Base-by-base conservation (phyloP, 257 asterid species). In the Perilla frutescens region DNA sequence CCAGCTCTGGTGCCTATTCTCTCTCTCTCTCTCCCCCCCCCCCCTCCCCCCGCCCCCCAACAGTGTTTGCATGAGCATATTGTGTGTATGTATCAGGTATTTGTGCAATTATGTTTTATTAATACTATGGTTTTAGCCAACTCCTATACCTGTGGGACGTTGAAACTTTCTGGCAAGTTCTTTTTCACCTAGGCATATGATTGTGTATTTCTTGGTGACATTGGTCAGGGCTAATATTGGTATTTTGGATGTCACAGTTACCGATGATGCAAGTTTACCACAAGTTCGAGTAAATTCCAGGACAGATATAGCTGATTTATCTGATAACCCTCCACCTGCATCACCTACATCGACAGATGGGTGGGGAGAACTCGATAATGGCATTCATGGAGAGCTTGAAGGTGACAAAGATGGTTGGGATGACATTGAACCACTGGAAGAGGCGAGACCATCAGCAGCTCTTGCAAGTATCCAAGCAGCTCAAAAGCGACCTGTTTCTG, bases 361-460 rank as follows among this genome's bases (percentile, higher is more conserved):
- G 75, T 92, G 99, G 99, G 99, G 98, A 76, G 99, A 92, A 62
- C 80, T 89, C 68, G 98, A 88, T 77, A 90, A 87, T 70, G 96
- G 91, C 81, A 78, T 87, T 77, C 69, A 79, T 55, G 97, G 83
- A 62, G 97, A 68, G 54, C 62, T 55, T 11, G 96, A 78, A 3
- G 72, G 57, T 60, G 98, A 86, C 37, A 89, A 88, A 66, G 92
- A 88, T 66, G 96, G 96, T 20, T 92, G 99, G 99, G 97, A 95
- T 86, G 98, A 90, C 73, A 77, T 95, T 45, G 98, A 95, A 83
- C 96, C 99, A 68, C 85, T 85, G 11, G 99, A 95, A 81, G 93
- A 86, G 68, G 78, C 87, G 51, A 86, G 82, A 70, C 97, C 86
- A 72, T 81, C 98, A 65, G 74, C 92, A 71, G 89, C 88, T 64